Base-by-base conservation (phyloP, 441 rosid species). In the Gossypium schwendimanii region DNA sequence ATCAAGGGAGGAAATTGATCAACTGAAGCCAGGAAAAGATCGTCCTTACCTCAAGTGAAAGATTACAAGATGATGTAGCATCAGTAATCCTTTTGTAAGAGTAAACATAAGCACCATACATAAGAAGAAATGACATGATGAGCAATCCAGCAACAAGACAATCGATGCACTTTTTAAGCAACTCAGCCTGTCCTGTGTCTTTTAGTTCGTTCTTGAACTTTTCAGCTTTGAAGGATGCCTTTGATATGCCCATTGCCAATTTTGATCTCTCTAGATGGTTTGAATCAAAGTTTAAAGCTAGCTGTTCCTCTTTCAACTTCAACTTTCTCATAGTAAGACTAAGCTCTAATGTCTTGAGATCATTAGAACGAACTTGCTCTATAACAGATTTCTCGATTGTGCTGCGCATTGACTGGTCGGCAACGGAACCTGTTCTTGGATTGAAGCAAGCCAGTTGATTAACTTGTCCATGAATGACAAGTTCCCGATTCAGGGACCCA, bases 101-200 rank as follows among this genome's bases (percentile, higher is more conserved):
- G 77, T 79, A 87, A n/a, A 80, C 79, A 81, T 89, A 91, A 18
- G 87, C 87, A 21, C 95, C 95, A 64, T 84, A 89, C 1, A 75
- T 68, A 73, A 93, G 86, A 39, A 86, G 85, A 53, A 72, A 78
- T 10, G 83, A 74, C 97, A 91, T 91, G 78, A 74, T 66, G 71
- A 89, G 60, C 77, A 93, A 81, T 55, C 97, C 90, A n/a, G 91
- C 86, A 68, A 88, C 94, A 54, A 93, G 97, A 82, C 89, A 89
- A 58, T 93, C 97, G 57, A 85, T 80, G 81, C 88, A 85, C 69
- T 59, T 90, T 77, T 68, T 84, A 31, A 80, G 93, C 80, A 91
- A 89, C 62, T 93, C 95, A 0, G 80, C 81, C 77, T 90, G 87
- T 79, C 86, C 90, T n/a, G 77, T 55, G 61, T 89, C 97, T 87